Evolutionary conservation across 306 rosid genomes (phyloP).

Genomic region (Luffa acutangula): DNA sequence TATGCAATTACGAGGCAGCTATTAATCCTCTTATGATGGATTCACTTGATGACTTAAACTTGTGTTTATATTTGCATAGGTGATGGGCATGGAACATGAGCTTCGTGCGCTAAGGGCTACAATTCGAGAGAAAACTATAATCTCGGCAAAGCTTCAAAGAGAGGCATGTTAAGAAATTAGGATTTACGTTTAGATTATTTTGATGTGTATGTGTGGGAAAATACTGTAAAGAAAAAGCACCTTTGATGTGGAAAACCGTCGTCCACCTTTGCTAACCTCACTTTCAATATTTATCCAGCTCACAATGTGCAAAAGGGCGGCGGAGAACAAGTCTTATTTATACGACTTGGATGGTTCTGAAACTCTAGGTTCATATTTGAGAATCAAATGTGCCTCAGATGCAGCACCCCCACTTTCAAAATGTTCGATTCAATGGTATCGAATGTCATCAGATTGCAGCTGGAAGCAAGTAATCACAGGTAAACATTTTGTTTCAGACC

Average conservation of each 20-base stretch:
- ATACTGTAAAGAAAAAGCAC: background rate
- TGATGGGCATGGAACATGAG: constrained; percentile 89
- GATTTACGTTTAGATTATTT: background rate
- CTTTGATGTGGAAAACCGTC: background rate
- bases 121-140: constrained; percentile 68
- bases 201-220: background rate
- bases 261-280: background rate
- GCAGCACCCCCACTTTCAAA: constrained; percentile 47
- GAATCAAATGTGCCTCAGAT: constrained; percentile 49
- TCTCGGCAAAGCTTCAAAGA: constrained; percentile 80
- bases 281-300: constrained; percentile 34
- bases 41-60: background rate
- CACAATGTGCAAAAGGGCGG: constrained; percentile 68
- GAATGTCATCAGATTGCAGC: constrained; percentile 73
- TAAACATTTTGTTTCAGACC: constrained; percentile 12
- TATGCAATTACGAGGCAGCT: background rate
- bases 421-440: constrained; percentile 87
- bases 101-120: constrained; percentile 79
- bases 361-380: constrained; percentile 59
- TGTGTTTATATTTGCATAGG: constrained; percentile 34
- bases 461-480: constrained; percentile 85
- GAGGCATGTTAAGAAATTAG: constrained; percentile 41
- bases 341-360: constrained; percentile 64
- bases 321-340: constrained; percentile 43
- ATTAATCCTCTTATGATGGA: background rate